Base-by-base conservation (phyloP, 306 rosid genomes). In the Citrullus colocynthis region DNA sequence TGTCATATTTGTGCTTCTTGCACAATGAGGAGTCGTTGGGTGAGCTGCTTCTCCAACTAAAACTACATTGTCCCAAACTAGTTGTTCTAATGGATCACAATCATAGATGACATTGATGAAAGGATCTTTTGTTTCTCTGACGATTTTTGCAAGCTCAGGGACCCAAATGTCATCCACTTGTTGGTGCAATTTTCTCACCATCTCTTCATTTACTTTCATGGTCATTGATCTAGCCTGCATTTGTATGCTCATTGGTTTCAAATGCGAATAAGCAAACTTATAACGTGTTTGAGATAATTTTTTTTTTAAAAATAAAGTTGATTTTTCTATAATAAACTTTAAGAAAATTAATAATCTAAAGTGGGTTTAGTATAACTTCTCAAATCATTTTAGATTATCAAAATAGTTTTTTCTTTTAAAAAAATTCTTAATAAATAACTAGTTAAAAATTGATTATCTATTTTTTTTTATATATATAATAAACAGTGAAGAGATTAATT, bases 21-120 rank as follows among this genome's bases (percentile, higher is more conserved):
- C 0, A 14, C 92, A 87, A 55, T 95, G 99, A 85, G 99, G 97
- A 65, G 96, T 90, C 7, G 96, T 86, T 32, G 97, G 96, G 82
- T 92, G 97, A 82, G 99, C 97, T 30, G 96, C 96, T 10, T 95
- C 99, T 9, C 99, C 97, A 77, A 95, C 88, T 54, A 95, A 82
- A 4, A 89, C 96, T 73, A 88, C 97, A 39, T 83, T 92, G 79
- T 89, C 91, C 91, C 91, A 87, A 56, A 75, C 80, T 20, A 89
- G 69, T 63, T 80, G 86, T 71, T 74, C 85, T 55, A 89, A 83
- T 30, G 97, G 97, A 76, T 90, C 91, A 54, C 88, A 80, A 21
- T 95, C 97, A 74, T 88, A 95, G 62, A 95, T 90, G 80, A 90
- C 85, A 73, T 92, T 90, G 36, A 95, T 54, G 85, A 92, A 95